Evolutionary conservation across 306 rosid species (phyloP).

Genomic region (Vigna nakashimae): DNA sequence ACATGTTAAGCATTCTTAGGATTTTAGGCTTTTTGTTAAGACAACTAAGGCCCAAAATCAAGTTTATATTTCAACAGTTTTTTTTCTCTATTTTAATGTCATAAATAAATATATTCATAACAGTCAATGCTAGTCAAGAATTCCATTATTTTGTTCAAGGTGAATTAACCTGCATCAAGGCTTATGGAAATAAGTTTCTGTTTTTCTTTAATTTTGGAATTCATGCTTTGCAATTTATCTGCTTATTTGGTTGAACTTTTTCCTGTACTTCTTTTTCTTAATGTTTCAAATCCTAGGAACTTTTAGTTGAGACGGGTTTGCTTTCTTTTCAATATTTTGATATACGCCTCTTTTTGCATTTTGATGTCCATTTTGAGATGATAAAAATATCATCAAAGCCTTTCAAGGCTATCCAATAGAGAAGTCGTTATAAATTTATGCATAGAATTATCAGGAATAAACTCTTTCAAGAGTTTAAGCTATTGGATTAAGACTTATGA

Average conservation of each 20-base stretch:
- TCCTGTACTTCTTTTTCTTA: neutral
- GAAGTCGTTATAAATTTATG: neutral
- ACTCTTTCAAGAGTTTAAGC: neutral
- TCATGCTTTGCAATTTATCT: conserved; percentile 35
- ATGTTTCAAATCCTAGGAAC: conserved; percentile 10
- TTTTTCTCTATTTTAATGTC: neutral
- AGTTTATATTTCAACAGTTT: conserved; percentile 20
- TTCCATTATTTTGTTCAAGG: conserved; percentile 20
- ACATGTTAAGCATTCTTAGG: too few species aligned
- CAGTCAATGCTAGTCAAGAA: neutral
- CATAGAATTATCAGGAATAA: neutral
- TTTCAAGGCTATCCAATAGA: neutral
- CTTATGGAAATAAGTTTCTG: conserved; percentile 9
- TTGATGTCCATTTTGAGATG: neutral
- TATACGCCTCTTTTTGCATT: neutral
- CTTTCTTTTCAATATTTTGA: neutral
- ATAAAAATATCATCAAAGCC: conserved; percentile 1
- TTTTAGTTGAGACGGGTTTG: too few species aligned
- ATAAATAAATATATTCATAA: conserved; percentile 11
- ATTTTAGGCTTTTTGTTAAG: too few species aligned
- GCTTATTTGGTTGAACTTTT: conserved; percentile 21
- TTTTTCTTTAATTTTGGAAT: conserved; percentile 7
- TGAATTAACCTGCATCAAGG: conserved; percentile 4
- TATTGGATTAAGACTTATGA: neutral
- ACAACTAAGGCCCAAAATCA: too few species aligned